phyloP scores from a whole-genome alignment of 129 eudicot species.

The Gnaphalium uliginosum region DNA sequence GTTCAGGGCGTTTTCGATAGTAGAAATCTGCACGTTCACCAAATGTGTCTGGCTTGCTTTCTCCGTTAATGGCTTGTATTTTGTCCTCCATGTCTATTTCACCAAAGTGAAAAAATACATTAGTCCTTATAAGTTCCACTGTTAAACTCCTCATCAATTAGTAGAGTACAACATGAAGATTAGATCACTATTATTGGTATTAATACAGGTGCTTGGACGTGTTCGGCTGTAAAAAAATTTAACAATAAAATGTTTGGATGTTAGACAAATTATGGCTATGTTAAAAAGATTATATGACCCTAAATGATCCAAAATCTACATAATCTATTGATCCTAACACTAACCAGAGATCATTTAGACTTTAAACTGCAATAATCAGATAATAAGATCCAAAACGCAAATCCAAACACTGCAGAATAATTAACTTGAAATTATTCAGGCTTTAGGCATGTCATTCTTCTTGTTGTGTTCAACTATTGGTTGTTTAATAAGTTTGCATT shows the following conservation, averaged over 20 bases:
- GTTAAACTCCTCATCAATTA: too few relatives aligned
- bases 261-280: too few relatives aligned
- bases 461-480: background rate
- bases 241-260: too few relatives aligned
- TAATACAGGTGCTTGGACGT: too few relatives aligned
- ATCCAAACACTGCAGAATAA: background rate
- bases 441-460: background rate
- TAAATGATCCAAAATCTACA: too few relatives aligned
- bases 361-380: background rate
- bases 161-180: too few relatives aligned
- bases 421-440: background rate
- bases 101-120: background rate
- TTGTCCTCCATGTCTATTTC: conserved; percentile 75
- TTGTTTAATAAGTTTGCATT: background rate
- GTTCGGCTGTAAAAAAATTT: too few relatives aligned
- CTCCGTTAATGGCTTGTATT: conserved; percentile 46
- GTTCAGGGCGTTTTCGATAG: conserved; percentile 78
- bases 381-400: background rate
- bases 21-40: conserved; percentile 72
- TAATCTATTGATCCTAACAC: too few relatives aligned
- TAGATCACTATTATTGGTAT: too few relatives aligned
- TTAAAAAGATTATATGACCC: too few relatives aligned
- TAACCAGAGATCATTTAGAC: background rate
- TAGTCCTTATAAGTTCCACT: background rate
- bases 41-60: conserved; percentile 56